phyloP scores from a whole-genome alignment of 495 filamentous ascomycete species.

The Terfezia claveryi region DNA sequence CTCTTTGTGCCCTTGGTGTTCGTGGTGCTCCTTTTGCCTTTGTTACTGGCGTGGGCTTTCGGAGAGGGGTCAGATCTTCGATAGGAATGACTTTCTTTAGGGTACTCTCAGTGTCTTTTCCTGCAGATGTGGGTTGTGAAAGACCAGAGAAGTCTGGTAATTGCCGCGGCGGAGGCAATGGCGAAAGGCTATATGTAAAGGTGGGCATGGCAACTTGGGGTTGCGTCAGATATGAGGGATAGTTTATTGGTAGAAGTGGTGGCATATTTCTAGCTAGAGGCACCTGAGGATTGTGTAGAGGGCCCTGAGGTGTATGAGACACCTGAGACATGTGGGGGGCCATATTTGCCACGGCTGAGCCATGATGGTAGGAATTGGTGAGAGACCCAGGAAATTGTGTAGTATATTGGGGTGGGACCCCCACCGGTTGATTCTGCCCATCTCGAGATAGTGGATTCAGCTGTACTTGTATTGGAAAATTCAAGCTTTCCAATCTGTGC shows the following conservation, averaged over 20 bases:
- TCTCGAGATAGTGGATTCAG: slow-evolving; percentile 1
- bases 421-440: background rate
- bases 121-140: background rate
- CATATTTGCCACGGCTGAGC: too few relatives aligned
- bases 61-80: slow-evolving; percentile 9
- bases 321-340: too few relatives aligned
- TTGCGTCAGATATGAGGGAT: background rate
- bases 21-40: background rate
- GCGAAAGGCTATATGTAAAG: slow-evolving; percentile 1
- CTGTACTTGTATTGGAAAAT: slow-evolving; percentile 16
- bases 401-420: too few relatives aligned
- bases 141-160: slow-evolving; percentile 2
- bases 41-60: slow-evolving; percentile 7
- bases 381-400: too few relatives aligned
- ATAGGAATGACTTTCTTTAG: background rate
- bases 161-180: slow-evolving; percentile 7
- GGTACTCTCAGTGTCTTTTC: background rate
- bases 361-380: too few relatives aligned
- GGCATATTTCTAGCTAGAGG: too few relatives aligned
- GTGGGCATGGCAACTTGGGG: background rate
- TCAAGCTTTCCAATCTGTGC: slow-evolving; percentile 17
- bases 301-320: too few relatives aligned
- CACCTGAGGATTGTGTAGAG: too few relatives aligned
- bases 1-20: background rate
- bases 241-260: background rate